Base-by-base conservation (phyloP, 2,329 filamentous ascomycete genomes). In the Paecilomyces dactylethromorphus region DNA sequence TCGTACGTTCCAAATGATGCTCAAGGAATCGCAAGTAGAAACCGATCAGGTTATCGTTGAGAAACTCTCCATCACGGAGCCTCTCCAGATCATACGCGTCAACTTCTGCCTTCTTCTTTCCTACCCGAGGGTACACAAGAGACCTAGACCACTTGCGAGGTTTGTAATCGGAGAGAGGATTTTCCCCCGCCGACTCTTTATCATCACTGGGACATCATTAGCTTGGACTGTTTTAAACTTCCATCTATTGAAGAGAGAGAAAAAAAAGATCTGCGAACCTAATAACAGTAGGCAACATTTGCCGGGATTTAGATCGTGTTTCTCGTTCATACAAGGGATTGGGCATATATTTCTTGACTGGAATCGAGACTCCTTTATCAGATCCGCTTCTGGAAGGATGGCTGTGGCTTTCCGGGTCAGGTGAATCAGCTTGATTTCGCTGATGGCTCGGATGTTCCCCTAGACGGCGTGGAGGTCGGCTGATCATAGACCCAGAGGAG, bases 21-120 rank as follows among this genome's bases (percentile, higher is more conserved):
- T 92, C 86, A 5, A 93, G 77, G 65, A 87, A 90, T 31, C 88
- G 86, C 58, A 96, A 80, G 69, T 95, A 96, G 70, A 97, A 97
- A 55, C 85, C 87, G 64, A 99, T 89, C 29, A 99, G 78, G 68
- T 91, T 96, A 76, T 99, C 94, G 69, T 99, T 99, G 51, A 99
- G 76, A 60, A 89, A 96, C 65, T 96, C 84, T 12, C 87, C 90
- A 62, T 95, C 90, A 60, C 96, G 87, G 2, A 99, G 82, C 50
- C 91, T 83, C 21, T 81, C 76, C 33, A 97, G 69, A 63, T 80
- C 78, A 26, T 74, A 68, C 21, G 70, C 71, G 49, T 72, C 72
- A 5, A 81, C 77, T 59, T 77, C 77, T 10, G 76, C 77, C 59
- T 74, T 78, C 60, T 75, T 79, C 65, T 78, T 79, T 8, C 78